Percentiles rank a stretch among this genome's conserved stretches.
These are phyloP conservation scores for Colletotrichum sublineola DNA, from an alignment of 2,329 filamentous ascomycete genomes.

Conservation along the genomic window DNA sequence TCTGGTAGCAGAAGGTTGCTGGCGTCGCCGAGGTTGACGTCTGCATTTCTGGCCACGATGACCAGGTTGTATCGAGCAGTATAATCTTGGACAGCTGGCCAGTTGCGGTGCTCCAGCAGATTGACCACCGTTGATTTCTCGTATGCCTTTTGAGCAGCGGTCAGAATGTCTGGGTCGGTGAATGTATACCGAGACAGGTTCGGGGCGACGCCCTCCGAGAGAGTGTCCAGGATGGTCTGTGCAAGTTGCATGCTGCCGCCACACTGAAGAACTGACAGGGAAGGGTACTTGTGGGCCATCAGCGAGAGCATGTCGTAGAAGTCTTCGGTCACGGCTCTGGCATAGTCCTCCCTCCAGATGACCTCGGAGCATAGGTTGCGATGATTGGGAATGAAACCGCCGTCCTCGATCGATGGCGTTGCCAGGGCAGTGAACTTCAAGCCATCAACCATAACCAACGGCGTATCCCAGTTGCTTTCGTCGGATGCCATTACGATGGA, in stretches of 20 bases:
- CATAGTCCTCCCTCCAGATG: slow-evolving; percentile 59
- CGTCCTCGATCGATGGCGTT: slow-evolving; percentile 44
- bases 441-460: slow-evolving; percentile 60
- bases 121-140: slow-evolving; percentile 41
- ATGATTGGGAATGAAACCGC: slow-evolving; percentile 61
- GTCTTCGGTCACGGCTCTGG: slow-evolving; percentile 44
- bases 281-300: slow-evolving; percentile 56
- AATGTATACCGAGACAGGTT: slow-evolving; percentile 53
- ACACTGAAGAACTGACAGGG: slow-evolving; percentile 55
- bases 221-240: slow-evolving; percentile 46
- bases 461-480: slow-evolving; percentile 49
- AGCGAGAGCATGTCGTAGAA: slow-evolving; percentile 49
- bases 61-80: slow-evolving; percentile 53
- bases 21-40: slow-evolving; percentile 41
- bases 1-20: slow-evolving; percentile 47
- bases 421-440: slow-evolving; percentile 59
- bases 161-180: slow-evolving; percentile 38
- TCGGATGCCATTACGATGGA: slow-evolving; percentile 57
- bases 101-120: slow-evolving; percentile 49
- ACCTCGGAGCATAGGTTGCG: slow-evolving; percentile 64
- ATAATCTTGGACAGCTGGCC: slow-evolving; percentile 44
- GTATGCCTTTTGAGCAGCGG: slow-evolving; percentile 24
- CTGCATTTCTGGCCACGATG: slow-evolving; percentile 43
- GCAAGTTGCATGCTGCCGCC: slow-evolving; percentile 48
- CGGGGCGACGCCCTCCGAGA: slow-evolving; percentile 48